phyloP scores from a whole-genome alignment of 768 basidiomycete genomes.

The Psilocybe cyanescens region DNA sequence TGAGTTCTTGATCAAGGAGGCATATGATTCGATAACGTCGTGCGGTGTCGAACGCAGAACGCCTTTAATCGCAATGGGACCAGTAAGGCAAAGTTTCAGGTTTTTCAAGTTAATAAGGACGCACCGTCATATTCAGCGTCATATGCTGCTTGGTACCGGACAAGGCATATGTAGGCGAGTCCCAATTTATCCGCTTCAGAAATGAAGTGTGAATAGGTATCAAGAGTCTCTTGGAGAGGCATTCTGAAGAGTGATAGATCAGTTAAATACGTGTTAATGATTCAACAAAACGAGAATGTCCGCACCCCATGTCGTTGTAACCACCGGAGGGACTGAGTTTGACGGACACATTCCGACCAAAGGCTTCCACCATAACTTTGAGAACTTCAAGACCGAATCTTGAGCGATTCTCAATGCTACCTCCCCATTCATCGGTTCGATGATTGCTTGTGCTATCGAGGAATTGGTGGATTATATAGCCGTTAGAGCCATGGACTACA shows the following conservation, averaged over 20 bases:
- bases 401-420: constrained; percentile 57
- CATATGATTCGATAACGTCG: constrained; percentile 44
- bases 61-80: constrained; percentile 22
- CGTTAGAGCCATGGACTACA: constrained; percentile 46
- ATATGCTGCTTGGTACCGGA: constrained; percentile 25
- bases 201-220: not conserved
- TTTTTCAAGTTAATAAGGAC: not conserved
- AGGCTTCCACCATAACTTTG: constrained; percentile 45
- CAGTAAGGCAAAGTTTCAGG: not conserved
- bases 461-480: constrained; percentile 54
- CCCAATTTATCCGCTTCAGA: constrained; percentile 6
- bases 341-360: constrained; percentile 47
- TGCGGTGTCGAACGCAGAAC: constrained; percentile 37
- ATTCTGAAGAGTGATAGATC: constrained; percentile 11
- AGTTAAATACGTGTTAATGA: not conserved
- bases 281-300: not conserved
- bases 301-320: constrained; percentile 49
- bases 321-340: constrained; percentile 48
- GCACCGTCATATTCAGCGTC: constrained; percentile 36
- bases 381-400: constrained; percentile 58
- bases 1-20: constrained; percentile 37
- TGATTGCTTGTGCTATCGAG: constrained; percentile 49
- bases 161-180: constrained; percentile 26
- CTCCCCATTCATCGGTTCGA: constrained; percentile 64
- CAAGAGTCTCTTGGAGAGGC: constrained; percentile 3